Base-by-base conservation (phyloP, 2,329 filamentous ascomycete genomes). In the Penicillium sp. region DNA sequence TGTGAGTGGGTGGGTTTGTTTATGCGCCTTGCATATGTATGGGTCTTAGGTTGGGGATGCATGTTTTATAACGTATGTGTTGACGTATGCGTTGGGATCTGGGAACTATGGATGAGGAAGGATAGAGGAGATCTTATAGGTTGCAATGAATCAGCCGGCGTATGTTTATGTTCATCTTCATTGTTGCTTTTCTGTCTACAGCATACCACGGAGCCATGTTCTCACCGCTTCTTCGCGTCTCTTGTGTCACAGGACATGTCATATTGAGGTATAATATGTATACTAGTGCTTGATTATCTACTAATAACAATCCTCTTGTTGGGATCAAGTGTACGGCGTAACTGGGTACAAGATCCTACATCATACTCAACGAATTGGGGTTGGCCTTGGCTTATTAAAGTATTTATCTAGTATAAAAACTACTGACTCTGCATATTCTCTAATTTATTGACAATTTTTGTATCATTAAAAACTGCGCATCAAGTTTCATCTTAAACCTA, bases 241-340 rank as follows among this genome's bases (percentile, higher is more conserved):
- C 22, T 37, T 45, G 41, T 52, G 25, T 46, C 41, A 52, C 41
- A 12, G 17, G 35, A 46, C 41, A 8, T 46, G 41, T 52, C 50
- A 46, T 41, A 38, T 46, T 16, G 40, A 38, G 26, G 17, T 12
- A 31, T 19, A 41, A 30, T 11, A 16, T 45, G 28, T 44, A 44
- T 44, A 10, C 7, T 31, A 5, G 11, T 19, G 26, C 4, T 33
- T 2, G 8, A 31, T 9, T 9, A 26, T 41, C 22, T 41, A 16
- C 7, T 40, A 19, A 44, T 17, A 4, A 17, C 3, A 28, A 14
- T 19, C 2, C n/a, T 11, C 5, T 31, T 45, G n/a, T 31, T 44
- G 28, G 8, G 14, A 22, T 33, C 28, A 19, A 14, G 9, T 40
- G 12, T 7, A n/a, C n/a, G n/a, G n/a, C n/a, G n/a, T n/a, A 40